Conservation (phyloP, 192 early-diverging fungal genomes). For the Podila epicladia region DNA sequence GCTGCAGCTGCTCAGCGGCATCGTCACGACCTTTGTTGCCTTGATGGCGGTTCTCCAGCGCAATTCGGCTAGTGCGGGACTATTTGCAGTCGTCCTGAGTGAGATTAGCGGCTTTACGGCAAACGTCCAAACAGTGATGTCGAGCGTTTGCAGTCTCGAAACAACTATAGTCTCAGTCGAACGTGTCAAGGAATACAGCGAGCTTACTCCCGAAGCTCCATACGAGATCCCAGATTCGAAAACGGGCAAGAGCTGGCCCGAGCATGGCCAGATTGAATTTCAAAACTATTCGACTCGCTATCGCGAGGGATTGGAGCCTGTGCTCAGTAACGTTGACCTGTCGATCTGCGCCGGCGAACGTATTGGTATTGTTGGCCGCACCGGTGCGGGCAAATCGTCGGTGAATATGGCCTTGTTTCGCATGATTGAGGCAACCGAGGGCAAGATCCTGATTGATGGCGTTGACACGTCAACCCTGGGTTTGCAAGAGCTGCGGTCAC, state of each 20-base stretch:
- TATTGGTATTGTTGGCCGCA: conserved; percentile 53
- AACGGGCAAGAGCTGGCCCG: conserved; percentile 73
- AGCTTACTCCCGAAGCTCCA: conserved; percentile 78
- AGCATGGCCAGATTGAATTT: conserved; percentile 73
- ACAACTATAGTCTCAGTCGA: conserved; percentile 73
- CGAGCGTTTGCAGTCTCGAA: conserved; percentile 80
- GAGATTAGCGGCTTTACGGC: conserved; percentile 77
- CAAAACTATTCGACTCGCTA: conserved; percentile 77
- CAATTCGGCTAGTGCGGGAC: conserved; percentile 38
- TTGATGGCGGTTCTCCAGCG: conserved; percentile 72
- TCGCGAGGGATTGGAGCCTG: conserved; percentile 74
- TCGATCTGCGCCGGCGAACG: conserved; percentile 22
- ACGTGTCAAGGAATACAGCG: conserved; percentile 81
- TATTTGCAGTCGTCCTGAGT: conserved; percentile 64
- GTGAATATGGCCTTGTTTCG: conserved; percentile 77
- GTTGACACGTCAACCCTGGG: conserved; percentile 74
- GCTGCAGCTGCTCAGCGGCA: conserved; percentile 76
- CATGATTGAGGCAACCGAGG: conserved; percentile 65
- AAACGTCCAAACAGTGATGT: conserved; percentile 79
- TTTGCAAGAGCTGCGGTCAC: conserved; percentile 62
- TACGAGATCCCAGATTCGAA: conserved; percentile 62
- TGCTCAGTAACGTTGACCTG: conserved; percentile 20
- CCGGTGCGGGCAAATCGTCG: conserved; percentile 84
- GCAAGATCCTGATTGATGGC: conserved; percentile 78
- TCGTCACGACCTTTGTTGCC: conserved; percentile 78